A percentile compares a stretch with the other conserved stretches of the same genome.
phyloP scores from a whole-genome alignment of 2,329 filamentous ascomycete genomes.

The Ceratocystis harringtonii region DNA sequence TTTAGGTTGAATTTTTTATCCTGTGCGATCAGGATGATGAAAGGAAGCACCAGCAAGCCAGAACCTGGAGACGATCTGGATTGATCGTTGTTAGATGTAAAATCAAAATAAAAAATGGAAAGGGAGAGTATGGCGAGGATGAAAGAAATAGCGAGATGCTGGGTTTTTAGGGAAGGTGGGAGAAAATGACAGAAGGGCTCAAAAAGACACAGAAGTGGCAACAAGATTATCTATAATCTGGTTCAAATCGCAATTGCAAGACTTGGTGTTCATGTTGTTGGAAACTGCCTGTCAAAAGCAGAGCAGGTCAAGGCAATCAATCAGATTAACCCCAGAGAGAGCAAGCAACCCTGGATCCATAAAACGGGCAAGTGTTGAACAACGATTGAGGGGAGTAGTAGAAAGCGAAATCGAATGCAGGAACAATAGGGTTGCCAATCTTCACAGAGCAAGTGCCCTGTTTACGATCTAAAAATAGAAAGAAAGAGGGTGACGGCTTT shows the following conservation, averaged over 20 bases:
- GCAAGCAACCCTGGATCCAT: not conserved
- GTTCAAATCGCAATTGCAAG: not conserved
- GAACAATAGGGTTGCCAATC: slow-evolving; percentile 5
- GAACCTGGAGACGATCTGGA: not conserved
- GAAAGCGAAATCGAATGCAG: not conserved
- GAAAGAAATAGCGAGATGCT: not conserved
- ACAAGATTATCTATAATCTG: not conserved
- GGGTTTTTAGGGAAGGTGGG: not conserved
- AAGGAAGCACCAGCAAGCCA: not conserved
- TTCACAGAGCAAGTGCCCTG: not conserved
- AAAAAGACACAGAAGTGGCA: not conserved
- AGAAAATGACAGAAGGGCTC: not conserved
- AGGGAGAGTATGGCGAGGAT: not conserved
- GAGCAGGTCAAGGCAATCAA: not conserved
- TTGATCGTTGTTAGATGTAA: not conserved
- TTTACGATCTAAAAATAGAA: slow-evolving; percentile 1
- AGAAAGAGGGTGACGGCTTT: not conserved
- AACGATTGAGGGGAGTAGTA: not conserved
- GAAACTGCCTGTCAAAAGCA: not conserved
- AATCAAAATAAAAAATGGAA: not conserved
- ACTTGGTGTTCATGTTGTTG: not conserved
- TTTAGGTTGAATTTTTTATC: not conserved
- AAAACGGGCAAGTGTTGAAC: not conserved
- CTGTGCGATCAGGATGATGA: not conserved
- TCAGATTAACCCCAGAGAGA: not conserved